These are phyloP conservation scores for Colletotrichum sp. DNA, from an alignment of 2,329 filamentous ascomycete genomes.

Conservation along the genomic window DNA sequence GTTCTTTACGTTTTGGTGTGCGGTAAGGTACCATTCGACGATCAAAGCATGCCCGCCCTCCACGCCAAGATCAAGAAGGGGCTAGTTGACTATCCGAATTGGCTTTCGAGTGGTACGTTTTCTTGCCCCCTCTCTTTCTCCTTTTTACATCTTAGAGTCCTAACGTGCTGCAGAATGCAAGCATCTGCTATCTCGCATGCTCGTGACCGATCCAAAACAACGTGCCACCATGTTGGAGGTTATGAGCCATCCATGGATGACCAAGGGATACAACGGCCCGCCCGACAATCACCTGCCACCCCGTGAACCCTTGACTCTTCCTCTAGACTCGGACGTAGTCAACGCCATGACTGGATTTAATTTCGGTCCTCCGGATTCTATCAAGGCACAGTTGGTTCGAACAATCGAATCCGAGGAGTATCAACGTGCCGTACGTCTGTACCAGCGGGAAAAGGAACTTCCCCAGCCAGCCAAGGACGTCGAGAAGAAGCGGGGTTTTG, in stretches of 20 bases:
- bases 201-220: slow-evolving; percentile 90
- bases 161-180: slow-evolving; percentile 77
- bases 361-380: slow-evolving; percentile 86
- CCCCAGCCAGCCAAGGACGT: slow-evolving; percentile 63
- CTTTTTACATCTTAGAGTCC: slow-evolving; percentile 18
- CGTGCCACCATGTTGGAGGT: slow-evolving; percentile 90
- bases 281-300: slow-evolving; percentile 88
- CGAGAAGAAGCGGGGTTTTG: slow-evolving; percentile 88
- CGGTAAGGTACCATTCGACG: slow-evolving; percentile 97
- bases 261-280: slow-evolving; percentile 84
- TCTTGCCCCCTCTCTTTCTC: background rate
- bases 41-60: slow-evolving; percentile 97
- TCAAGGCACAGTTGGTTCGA: slow-evolving; percentile 80
- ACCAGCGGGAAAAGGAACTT: slow-evolving; percentile 69
- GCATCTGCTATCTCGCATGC: slow-evolving; percentile 90
- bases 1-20: slow-evolving; percentile 97
- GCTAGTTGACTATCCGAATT: slow-evolving; percentile 91
- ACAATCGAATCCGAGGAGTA: slow-evolving; percentile 96
- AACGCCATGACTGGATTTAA: slow-evolving; percentile 98
- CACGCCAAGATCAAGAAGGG: slow-evolving; percentile 99
- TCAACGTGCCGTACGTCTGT: slow-evolving; percentile 78
- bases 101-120: slow-evolving; percentile 82
- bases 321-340: slow-evolving; percentile 82
- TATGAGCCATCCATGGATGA: slow-evolving; percentile 95
- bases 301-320: slow-evolving; percentile 84